Evolutionary conservation across 2,329 filamentous ascomycete species (phyloP).

Genomic region (Fusarium sp.): DNA sequence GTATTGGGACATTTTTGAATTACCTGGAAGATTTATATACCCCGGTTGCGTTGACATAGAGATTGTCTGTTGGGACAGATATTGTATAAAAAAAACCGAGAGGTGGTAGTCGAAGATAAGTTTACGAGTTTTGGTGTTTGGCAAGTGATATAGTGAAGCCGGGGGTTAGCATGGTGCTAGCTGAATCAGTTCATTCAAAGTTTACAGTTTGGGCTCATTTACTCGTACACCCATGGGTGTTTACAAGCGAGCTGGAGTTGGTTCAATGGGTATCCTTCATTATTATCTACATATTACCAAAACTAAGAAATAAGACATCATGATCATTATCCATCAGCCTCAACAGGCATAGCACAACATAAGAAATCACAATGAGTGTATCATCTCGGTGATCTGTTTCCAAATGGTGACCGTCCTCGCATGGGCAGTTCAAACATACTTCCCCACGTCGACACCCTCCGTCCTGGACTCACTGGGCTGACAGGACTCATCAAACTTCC

Average conservation of each 20-base stretch:
- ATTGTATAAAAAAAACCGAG: constrained; percentile 27
- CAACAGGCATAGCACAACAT: background rate
- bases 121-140: background rate
- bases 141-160: background rate
- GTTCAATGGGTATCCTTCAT: constrained; percentile 24
- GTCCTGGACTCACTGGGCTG: constrained; percentile 17
- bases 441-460: constrained; percentile 6
- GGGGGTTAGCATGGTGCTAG: background rate
- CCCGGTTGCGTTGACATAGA: constrained; percentile 39
- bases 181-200: background rate
- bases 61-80: constrained; percentile 34
- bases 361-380: background rate
- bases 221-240: background rate
- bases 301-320: constrained; percentile 9
- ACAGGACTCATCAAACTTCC: background rate
- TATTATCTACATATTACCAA: constrained; percentile 3
- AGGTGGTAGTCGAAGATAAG: constrained; percentile 10
- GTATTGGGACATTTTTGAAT: constrained; percentile 37
- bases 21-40: constrained; percentile 40
- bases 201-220: background rate
- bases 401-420: constrained; percentile 1
- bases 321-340: constrained; percentile 28
- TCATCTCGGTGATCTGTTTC: background rate
- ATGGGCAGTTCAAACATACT: constrained; percentile 11
- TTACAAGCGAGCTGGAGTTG: background rate